Percentiles rank a stretch among this genome's conserved stretches.
phyloP scores from a whole-genome alignment of 1,284 basidiomycete genomes.

The Cutaneotrichosporon dermatis region DNA sequence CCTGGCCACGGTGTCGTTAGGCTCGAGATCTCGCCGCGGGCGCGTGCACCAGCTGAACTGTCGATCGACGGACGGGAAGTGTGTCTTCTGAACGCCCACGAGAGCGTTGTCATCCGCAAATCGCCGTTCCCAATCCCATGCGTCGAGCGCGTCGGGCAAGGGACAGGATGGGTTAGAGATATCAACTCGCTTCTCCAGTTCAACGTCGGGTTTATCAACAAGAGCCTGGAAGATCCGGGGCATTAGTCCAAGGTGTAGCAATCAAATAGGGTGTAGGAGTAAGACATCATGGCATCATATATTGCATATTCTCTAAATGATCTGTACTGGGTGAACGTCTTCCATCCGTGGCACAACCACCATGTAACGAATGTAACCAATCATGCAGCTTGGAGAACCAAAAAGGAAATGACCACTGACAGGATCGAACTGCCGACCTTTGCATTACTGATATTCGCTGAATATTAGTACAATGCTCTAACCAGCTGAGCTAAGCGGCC shows the following conservation, averaged over 20 bases:
- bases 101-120: slow-evolving; percentile 77
- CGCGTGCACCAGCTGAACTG: slow-evolving; percentile 79
- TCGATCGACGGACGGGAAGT: slow-evolving; percentile 88
- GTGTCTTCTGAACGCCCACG: slow-evolving; percentile 71
- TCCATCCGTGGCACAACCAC: no score
- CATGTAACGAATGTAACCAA: no score
- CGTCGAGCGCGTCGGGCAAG: slow-evolving; percentile 78
- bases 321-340: no score
- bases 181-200: slow-evolving; percentile 91
- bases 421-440: no score
- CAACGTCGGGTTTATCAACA: slow-evolving; percentile 85
- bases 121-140: slow-evolving; percentile 90
- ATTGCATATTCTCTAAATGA: no score
- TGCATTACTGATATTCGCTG: no score
- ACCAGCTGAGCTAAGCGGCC: no score
- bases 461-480: no score
- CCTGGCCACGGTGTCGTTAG: slow-evolving; percentile 67
- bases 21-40: slow-evolving; percentile 71
- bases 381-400: no score
- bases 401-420: no score
- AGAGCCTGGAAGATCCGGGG: slow-evolving; percentile 43
- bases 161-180: slow-evolving; percentile 92
- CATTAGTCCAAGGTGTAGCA: neutral
- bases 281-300: no score
- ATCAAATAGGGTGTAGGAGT: no score